Base-by-base conservation (phyloP, 345 rosid genomes). In the Eutrema yunnanense region DNA sequence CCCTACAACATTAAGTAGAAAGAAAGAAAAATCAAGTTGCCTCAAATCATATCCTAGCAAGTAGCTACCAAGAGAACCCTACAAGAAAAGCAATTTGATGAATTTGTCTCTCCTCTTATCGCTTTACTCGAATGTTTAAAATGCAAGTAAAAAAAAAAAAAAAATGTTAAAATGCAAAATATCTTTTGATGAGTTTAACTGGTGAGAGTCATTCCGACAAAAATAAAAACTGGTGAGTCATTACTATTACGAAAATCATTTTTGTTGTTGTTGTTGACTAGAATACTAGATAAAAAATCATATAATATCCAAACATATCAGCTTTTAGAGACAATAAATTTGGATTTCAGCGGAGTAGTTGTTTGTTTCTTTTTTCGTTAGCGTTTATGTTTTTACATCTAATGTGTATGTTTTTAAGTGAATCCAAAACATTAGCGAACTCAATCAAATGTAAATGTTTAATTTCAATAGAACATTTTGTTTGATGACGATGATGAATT, bases 21-120 rank as follows among this genome's bases (percentile, higher is more conserved):
- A 29, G 33, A 53, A 75, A 72, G 67, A 71, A 65, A 64, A 10
- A 64, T 33, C 76, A 77, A 77, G 67, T 71, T 41, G 80, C 67
- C 42, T 77, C 76, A 65, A 50, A 70, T 76, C 80, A 70, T 55
- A 56, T 70, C 46, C 50, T 38, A 52, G 71, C 79, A 75, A 68
- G 79, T 74, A 33, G 78, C 42, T 36, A 63, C 51, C 30, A 70
- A 64, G 72, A 69, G n/a, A 63, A 40, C 75, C 80, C 75, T 70
- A 76, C 72, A 76, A 55, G 64, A 22, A 62, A 69, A 63, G 65
- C 75, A 70, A 76, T 49, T 75, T 75, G 46, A 46, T 69, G 22
- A 62, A 69, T 56, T 55, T 62, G 74, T 62, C 75, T 69, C 74
- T 66, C 46, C 46, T 66, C 22, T 48, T 59, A 37, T 49, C 26